Base-by-base conservation (phyloP, 1,284 basidiomycete species). In the Ustilago xerochloae region DNA sequence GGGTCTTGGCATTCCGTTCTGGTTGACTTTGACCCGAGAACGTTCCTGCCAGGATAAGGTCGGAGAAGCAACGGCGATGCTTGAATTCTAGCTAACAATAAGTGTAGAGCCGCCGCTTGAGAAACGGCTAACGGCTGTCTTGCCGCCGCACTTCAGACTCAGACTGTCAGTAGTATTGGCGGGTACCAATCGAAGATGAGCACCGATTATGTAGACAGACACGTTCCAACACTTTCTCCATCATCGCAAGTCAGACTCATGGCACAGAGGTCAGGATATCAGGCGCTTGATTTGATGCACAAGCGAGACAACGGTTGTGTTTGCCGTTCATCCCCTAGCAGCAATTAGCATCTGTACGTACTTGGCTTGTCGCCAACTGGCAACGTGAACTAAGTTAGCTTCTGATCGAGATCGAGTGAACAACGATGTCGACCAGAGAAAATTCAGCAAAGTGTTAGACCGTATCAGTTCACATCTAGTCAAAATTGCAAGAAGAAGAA, bases 191-290 rank as follows among this genome's bases (percentile, higher is more conserved):
- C 10, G 29, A 12, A 22, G 28, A 29, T 33, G 16, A n/a, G 33
- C 30, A 48, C 38, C 7, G 29, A 26, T 58, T 28, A 47, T 16
- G 22, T 38, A 39, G 36, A 47, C 30, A 32, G 29, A 13, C 57
- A 59, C 57, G 57, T 59, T 46, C 33, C 38, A 33, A 24, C 50
- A 24, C 28, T 22, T 20, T 26, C 4, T 32, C 43, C 51, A 43
- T 13, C n/a, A 24, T 28, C 7, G n/a, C n/a, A n/a, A n/a, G n/a
- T n/a, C n/a, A n/a, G n/a, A n/a, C n/a, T n/a, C n/a, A n/a, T n/a
- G n/a, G n/a, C n/a, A n/a, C n/a, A n/a, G n/a, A n/a, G n/a, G n/a
- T n/a, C n/a, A n/a, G n/a, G n/a, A n/a, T n/a, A n/a, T n/a, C n/a
- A n/a, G n/a, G n/a, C n/a, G n/a, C n/a, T n/a, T n/a, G n/a, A n/a